Conservation (phyloP, 495 filamentous ascomycete species). For the Rhizodiscina lignyota region DNA sequence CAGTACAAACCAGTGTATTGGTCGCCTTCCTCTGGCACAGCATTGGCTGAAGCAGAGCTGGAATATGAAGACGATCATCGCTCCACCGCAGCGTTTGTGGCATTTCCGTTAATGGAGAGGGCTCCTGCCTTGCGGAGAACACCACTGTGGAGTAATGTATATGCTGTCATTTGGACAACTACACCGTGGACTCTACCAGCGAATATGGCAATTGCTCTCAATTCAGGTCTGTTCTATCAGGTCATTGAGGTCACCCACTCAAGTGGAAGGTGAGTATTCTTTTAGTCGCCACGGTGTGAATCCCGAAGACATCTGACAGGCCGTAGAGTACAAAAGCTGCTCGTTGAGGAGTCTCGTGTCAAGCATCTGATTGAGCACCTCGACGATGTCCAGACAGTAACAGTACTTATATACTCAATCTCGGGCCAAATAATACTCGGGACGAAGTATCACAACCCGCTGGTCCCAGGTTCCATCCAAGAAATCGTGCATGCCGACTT, state of each 20-base stretch:
- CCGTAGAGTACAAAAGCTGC: no score
- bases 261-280: constrained; percentile 3
- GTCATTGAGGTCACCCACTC: constrained; percentile 43
- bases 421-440: no score
- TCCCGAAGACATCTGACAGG: background rate
- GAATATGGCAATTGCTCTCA: constrained; percentile 74
- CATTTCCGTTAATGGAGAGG: constrained; percentile 50
- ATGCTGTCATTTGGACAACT: constrained; percentile 87
- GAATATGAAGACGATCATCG: constrained; percentile 81
- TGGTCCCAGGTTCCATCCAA: constrained; percentile 35
- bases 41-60: constrained; percentile 87
- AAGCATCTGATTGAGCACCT: no score
- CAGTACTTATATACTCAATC: no score
- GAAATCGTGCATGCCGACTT: constrained; percentile 69
- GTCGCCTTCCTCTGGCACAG: constrained; percentile 80
- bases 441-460: constrained; percentile 47
- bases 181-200: constrained; percentile 96
- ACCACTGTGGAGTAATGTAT: constrained; percentile 27
- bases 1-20: constrained; percentile 90
- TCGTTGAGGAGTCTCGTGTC: constrained; percentile 51
- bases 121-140: constrained; percentile 21
- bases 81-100: constrained; percentile 66
- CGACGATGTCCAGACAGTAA: no score
- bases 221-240: constrained; percentile 53
- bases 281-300: background rate